phyloP scores from a whole-genome alignment of 2,329 filamentous ascomycete genomes.

The Phialophora macrospora region DNA sequence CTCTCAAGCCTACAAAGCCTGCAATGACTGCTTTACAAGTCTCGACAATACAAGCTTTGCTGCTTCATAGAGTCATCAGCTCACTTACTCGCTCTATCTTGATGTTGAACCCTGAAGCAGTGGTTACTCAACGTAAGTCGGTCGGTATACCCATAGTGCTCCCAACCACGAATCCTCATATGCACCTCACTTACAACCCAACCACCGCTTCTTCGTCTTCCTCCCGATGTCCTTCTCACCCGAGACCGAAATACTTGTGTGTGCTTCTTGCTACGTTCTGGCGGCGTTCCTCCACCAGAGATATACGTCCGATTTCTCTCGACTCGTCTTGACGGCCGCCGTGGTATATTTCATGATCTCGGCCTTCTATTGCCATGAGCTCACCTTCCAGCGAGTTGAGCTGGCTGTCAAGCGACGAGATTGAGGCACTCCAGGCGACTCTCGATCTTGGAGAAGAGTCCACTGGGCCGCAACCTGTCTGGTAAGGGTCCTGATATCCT shows the following conservation, averaged over 20 bases:
- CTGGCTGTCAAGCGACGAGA: conserved; percentile 10
- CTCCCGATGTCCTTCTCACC: background rate
- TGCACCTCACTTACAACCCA: background rate
- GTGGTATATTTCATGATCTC: background rate
- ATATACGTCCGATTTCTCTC: background rate
- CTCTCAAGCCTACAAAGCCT: background rate
- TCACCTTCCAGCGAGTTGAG: conserved; percentile 6
- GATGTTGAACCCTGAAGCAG: background rate
- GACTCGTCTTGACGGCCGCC: background rate
- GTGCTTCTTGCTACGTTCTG: background rate
- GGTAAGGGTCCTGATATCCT: conserved; percentile 1
- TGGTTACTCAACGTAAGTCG: background rate
- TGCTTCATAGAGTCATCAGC: background rate
- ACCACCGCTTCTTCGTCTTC: background rate
- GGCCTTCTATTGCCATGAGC: conserved; percentile 5
- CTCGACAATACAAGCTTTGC: background rate
- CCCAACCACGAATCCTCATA: background rate
- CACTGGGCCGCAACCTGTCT: background rate
- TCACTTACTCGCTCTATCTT: background rate
- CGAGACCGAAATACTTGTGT: background rate
- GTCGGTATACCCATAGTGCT: background rate
- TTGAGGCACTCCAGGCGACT: background rate
- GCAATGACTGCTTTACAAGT: background rate
- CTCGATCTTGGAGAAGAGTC: background rate
- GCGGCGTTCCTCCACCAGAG: background rate